Evolutionary conservation across 768 basidiomycete species (phyloP), one percentile per base, ranked within the genome.

Genomic region (Boletus sp.): DNA sequence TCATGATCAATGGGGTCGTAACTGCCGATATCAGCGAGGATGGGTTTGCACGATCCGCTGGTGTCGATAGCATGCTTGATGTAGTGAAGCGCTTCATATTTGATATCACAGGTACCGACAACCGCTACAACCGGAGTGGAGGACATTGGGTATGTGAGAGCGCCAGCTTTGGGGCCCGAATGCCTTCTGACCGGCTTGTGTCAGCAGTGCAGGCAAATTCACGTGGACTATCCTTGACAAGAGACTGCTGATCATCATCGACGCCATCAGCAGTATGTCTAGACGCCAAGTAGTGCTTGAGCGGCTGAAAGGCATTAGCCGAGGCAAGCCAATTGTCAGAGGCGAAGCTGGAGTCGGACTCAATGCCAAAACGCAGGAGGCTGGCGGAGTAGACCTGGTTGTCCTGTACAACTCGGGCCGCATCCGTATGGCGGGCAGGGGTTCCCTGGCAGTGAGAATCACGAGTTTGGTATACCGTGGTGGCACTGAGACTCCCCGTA

Each of bases 371-470:
- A 53, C 51, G 37, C 65, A 70, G 3, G 68, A 70, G 50, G 57
- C 59, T 19, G 62, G 67, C 0, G 55, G 69, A 29, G 56, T 58
- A 10, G 67, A 69, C 46, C 49, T 69, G 40, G 32, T 70, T 34
- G 66, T 69, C 65, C 46, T 70, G 27, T 71, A 69, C 45, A 71
- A 61, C 32, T 69, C 68, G 23, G 68, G 70, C 8, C 65, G 68
- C 19, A 62, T 69, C 47, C 62, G 62, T n/a, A 64, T 64, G 69
- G 61, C 67, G 15, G 69, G 59, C n/a, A 61, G 69, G 38, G 64
- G 69, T n/a, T 68, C 64, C 23, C 48, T 68, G 35, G 66, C 69
- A 32, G 66, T 63, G 52, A 51, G 69, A 42, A 25, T 13, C 44
- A n/a, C 35, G 41, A 30, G 11, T 40, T 29, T 32, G n/a, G 21